Evolutionary conservation across 2,329 filamentous ascomycete species (phyloP).

Genomic region (Oidium heveae): DNA sequence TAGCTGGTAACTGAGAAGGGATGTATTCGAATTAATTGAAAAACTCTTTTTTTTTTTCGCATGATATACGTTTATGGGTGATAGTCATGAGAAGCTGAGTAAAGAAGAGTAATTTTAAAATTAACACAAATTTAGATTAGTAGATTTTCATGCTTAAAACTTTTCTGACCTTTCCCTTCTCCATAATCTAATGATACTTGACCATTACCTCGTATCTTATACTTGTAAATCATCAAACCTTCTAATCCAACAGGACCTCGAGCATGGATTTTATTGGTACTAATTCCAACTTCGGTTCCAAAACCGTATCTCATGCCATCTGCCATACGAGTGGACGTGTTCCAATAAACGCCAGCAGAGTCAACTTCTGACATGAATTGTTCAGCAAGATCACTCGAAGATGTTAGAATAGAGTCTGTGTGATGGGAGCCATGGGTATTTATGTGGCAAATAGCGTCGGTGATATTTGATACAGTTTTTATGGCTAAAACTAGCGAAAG

Average conservation of each 20-base stretch:
- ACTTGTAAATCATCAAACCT: slow-evolving; percentile 93
- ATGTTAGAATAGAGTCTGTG: slow-evolving; percentile 74
- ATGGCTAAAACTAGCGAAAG: slow-evolving; percentile 64
- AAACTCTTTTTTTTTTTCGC: too few species aligned
- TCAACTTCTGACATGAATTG: slow-evolving; percentile 68
- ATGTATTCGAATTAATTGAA: too few species aligned
- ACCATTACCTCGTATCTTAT: slow-evolving; percentile 61
- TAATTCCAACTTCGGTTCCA: slow-evolving; percentile 93
- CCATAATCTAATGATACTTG: slow-evolving; percentile 62
- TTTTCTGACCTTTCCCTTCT: slow-evolving; percentile 31
- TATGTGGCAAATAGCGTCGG: slow-evolving; percentile 64
- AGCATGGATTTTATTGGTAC: slow-evolving; percentile 95
- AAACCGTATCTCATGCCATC: slow-evolving; percentile 96
- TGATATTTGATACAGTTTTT: slow-evolving; percentile 44
- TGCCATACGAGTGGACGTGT: slow-evolving; percentile 77
- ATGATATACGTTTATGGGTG: too few species aligned
- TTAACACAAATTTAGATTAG: too few species aligned
- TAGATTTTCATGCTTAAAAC: slow-evolving; percentile 30
- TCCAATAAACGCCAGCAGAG: slow-evolving; percentile 88
- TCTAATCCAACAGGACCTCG: slow-evolving; percentile 83
- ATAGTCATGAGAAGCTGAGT: too few species aligned
- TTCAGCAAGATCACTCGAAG: slow-evolving; percentile 40
- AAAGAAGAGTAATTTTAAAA: too few species aligned
- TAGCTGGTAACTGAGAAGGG: too few species aligned
- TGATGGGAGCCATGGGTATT: slow-evolving; percentile 82